Evolutionary conservation across 2,329 filamentous ascomycete species (phyloP).

Genomic region (Fusarium coicis): DNA sequence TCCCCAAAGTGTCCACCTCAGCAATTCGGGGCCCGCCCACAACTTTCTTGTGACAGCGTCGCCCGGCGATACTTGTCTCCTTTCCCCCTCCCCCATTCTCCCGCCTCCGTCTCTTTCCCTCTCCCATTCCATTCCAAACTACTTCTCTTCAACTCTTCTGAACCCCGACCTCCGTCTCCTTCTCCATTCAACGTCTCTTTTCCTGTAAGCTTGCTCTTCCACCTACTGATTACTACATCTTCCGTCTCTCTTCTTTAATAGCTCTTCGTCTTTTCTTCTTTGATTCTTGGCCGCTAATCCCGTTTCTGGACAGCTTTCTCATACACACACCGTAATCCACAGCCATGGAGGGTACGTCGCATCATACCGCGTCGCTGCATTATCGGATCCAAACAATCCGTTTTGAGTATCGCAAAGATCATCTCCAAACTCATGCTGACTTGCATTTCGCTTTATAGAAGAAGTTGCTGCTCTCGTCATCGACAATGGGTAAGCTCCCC

Average conservation of each 20-base stretch:
- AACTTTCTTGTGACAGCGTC: slow-evolving; percentile 50
- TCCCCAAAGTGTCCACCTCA: slow-evolving; percentile 46
- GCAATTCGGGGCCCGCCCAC: slow-evolving; percentile 50
- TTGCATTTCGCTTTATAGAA: slow-evolving; percentile 70
- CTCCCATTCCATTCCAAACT: slow-evolving; percentile 46
- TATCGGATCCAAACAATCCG: slow-evolving; percentile 39
- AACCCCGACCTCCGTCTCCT: slow-evolving; percentile 45
- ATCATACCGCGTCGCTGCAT: slow-evolving; percentile 44
- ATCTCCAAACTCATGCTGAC: slow-evolving; percentile 53
- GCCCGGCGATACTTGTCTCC: slow-evolving; percentile 50
- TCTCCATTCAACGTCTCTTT: slow-evolving; percentile 46
- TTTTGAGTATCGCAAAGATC: slow-evolving; percentile 33
- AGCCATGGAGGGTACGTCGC: slow-evolving; percentile 66
- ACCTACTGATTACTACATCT: slow-evolving; percentile 20
- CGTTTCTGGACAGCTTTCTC: slow-evolving; percentile 49
- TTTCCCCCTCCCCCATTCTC: slow-evolving; percentile 47
- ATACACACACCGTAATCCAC: slow-evolving; percentile 54
- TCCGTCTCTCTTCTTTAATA: slow-evolving; percentile 37
- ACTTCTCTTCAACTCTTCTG: slow-evolving; percentile 46
- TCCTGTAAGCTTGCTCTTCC: slow-evolving; percentile 42
- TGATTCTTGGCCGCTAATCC: slow-evolving; percentile 44
- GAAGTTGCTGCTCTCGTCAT: slow-evolving; percentile 99
- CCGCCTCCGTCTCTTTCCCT: slow-evolving; percentile 43
- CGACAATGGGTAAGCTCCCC: slow-evolving; percentile 98
- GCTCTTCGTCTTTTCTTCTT: slow-evolving; percentile 33